phyloP scores from a whole-genome alignment of 2,329 filamentous ascomycete genomes.

The Daldinia sp. region DNA sequence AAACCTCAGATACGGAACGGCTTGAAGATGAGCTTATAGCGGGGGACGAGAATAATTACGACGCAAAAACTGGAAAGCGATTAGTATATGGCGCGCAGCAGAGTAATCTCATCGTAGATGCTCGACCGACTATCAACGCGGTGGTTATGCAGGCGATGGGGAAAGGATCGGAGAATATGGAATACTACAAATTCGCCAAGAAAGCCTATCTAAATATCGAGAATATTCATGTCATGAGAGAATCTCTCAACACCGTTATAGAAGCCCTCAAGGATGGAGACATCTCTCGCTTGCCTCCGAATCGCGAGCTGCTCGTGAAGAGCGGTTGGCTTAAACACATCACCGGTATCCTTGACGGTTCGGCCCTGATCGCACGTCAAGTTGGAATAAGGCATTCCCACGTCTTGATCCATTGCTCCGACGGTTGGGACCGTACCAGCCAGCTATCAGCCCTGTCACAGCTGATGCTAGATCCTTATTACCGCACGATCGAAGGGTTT shows the following conservation, averaged over 20 bases:
- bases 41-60: slow-evolving; percentile 62
- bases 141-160: slow-evolving; percentile 94
- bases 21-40: slow-evolving; percentile 76
- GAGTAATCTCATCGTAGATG: slow-evolving; percentile 94
- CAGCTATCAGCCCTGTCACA: slow-evolving; percentile 93
- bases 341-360: slow-evolving; percentile 83
- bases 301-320: slow-evolving; percentile 80
- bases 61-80: slow-evolving; percentile 71
- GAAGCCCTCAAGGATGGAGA: slow-evolving; percentile 94
- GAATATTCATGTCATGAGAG: slow-evolving; percentile 98
- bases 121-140: slow-evolving; percentile 92
- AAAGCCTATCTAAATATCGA: slow-evolving; percentile 96
- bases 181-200: slow-evolving; percentile 91
- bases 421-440: slow-evolving; percentile 97
- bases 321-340: slow-evolving; percentile 96
- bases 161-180: slow-evolving; percentile 96
- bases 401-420: slow-evolving; percentile 96
- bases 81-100: slow-evolving; percentile 92
- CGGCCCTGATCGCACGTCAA: slow-evolving; percentile 84
- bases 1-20: slow-evolving; percentile 72
- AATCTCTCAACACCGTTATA: slow-evolving; percentile 86
- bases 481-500: slow-evolving; percentile 92
- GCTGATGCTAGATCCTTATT: slow-evolving; percentile 95
- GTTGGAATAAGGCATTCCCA: slow-evolving; percentile 94
- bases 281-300: slow-evolving; percentile 83